Percentiles rank a stretch among this genome's conserved stretches.
phyloP scores from a whole-genome alignment of 73 alveolate species.

The Tetrahymena malaccensis region DNA sequence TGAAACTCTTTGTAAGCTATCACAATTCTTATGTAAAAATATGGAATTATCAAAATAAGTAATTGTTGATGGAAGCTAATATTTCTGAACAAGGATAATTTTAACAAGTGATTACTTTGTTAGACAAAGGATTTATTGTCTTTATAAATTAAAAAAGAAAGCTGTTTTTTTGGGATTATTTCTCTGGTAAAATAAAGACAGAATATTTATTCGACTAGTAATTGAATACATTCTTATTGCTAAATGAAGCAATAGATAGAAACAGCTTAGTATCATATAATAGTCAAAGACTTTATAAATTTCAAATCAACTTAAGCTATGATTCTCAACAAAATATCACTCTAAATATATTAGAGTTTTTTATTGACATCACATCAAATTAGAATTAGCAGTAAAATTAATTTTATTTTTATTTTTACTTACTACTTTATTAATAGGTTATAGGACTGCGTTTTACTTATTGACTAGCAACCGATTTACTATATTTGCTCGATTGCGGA shows the following conservation, averaged over 20 bases:
- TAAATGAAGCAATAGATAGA: neutral
- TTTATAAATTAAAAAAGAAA: neutral
- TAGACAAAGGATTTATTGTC: neutral
- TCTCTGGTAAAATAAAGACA: neutral
- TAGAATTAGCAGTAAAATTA: neutral
- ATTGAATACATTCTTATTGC: neutral
- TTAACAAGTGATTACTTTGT: neutral
- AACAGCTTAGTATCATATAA: neutral
- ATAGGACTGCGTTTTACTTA: neutral
- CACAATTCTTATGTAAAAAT: neutral
- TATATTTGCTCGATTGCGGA: neutral
- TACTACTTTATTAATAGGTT: neutral
- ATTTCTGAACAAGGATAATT: neutral
- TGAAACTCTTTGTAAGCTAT: neutral
- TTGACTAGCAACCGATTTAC: neutral
- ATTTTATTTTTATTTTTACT: neutral
- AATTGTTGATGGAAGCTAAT: neutral
- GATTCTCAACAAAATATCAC: neutral
- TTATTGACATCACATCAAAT: neutral
- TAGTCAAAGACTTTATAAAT: neutral
- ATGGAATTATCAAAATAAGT: neutral
- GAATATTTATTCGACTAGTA: neutral
- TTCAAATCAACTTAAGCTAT: neutral
- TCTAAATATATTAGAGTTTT: neutral
- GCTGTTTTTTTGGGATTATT: neutral